Base-by-base conservation (phyloP, 805 yeast genomes). In the Candida namnaoensis region DNA sequence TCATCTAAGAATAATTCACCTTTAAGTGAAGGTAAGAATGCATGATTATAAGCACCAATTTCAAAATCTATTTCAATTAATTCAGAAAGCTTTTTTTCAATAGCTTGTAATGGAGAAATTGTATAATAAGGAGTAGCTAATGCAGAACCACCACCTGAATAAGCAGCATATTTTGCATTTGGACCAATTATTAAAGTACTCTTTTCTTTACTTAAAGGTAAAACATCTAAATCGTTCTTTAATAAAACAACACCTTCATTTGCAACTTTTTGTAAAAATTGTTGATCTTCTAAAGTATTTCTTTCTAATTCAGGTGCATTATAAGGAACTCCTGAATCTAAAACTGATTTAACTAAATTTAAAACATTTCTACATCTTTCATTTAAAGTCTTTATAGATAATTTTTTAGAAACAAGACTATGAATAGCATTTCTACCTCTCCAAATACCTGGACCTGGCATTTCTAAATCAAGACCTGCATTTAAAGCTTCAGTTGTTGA, bases 121-220 rank as follows among this genome's bases (percentile, higher is more conserved):
- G 65, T 59, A 53, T 74, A 72, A 52, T 72, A 67, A 5, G 78
- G 69, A 23, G 58, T 57, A 47, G 74, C 58, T 9, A 76, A 62
- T 32, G 82, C 81, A 19, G 82, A 76, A 7, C 84, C 84, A 46
- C 84, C 84, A 44, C 84, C 83, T 25, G 76, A 70, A 45, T 64
- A 71, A 34, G 70, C 67, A 6, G 76, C 62, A 37, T 53, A 56
- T 47, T 65, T 73, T 26, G 76, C 82, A 46, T 73, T 75, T 33
- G 82, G 82, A 4, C 85, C 86, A 50, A 79, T 73, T n/a, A 79
- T 71, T 1, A 76, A 74, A 30, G 69, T 62, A 9, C 53, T 64
- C 38, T 66, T 66, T 7, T 50, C 43, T 46, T 64, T 69, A 34
- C 61, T 52, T 38, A 79, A 62, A 1, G 85, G 85, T 42, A 76